A percentile compares a stretch with the other conserved stretches of the same genome.
These are phyloP conservation scores for Firmiana major DNA, from an alignment of 345 rosid species.

Conservation along the genomic window DNA sequence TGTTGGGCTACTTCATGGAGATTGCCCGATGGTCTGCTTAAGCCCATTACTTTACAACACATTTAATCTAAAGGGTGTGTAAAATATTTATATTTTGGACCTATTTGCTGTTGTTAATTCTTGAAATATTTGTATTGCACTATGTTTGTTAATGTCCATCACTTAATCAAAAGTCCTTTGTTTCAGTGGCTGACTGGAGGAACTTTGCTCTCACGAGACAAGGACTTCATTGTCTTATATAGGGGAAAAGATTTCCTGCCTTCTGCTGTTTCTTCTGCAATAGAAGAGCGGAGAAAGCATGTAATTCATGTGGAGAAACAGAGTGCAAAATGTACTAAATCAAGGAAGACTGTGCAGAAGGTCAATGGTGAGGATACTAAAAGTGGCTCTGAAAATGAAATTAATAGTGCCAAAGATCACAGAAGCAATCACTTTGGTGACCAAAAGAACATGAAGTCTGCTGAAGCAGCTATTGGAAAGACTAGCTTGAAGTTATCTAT, in stretches of 20 bases:
- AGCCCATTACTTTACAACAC: not conserved
- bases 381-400: slow-evolving; percentile 21
- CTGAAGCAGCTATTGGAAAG: slow-evolving; percentile 50
- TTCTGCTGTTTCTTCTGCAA: slow-evolving; percentile 75
- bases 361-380: slow-evolving; percentile 16
- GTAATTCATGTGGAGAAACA: slow-evolving; percentile 32
- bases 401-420: slow-evolving; percentile 20
- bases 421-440: slow-evolving; percentile 22
- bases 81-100: not conserved
- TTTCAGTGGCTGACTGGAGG: slow-evolving; percentile 93
- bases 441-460: slow-evolving; percentile 33
- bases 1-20: not conserved
- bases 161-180: slow-evolving; percentile 26
- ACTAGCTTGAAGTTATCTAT: slow-evolving; percentile 60
- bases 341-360: slow-evolving; percentile 23
- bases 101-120: not conserved
- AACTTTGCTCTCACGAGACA: slow-evolving; percentile 71
- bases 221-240: slow-evolving; percentile 74
- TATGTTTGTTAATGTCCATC: not conserved
- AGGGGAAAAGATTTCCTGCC: slow-evolving; percentile 98
- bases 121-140: not conserved
- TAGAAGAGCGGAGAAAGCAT: slow-evolving; percentile 67
- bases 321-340: slow-evolving; percentile 18
- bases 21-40: not conserved
- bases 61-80: not conserved